Conservation (phyloP, 495 filamentous ascomycete genomes). For the Penicillium goetzii region DNA sequence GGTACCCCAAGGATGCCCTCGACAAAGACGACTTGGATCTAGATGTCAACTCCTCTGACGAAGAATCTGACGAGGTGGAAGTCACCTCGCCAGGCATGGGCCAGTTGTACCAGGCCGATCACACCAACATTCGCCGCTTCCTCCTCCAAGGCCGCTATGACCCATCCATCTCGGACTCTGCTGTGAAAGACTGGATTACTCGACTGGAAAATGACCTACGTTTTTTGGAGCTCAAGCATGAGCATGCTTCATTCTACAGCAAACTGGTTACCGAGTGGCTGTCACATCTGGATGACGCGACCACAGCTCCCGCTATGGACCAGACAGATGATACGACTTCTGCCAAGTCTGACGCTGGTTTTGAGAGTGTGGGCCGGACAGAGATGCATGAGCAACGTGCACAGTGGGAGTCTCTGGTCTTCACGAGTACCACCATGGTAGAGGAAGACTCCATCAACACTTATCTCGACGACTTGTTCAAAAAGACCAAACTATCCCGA, state of each 20-base stretch:
- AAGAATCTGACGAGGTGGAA: conserved; percentile 19
- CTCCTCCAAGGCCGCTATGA: conserved; percentile 61
- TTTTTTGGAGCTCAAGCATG: conserved; percentile 57
- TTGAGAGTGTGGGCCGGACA: conserved; percentile 46
- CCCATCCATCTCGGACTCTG: conserved; percentile 53
- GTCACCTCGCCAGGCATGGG: conserved; percentile 21
- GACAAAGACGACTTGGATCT: conserved; percentile 43
- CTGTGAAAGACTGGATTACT: conserved; percentile 51
- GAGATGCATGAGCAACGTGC: conserved; percentile 55
- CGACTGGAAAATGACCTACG: conserved; percentile 54
- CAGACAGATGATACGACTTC: conserved; percentile 18
- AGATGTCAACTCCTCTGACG: conserved; percentile 27
- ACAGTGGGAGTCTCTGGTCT: conserved; percentile 63
- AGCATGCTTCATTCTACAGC: conserved; percentile 65
- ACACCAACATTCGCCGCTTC: conserved; percentile 53
- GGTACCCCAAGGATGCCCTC: conserved; percentile 40
- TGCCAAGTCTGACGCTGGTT: conserved; percentile 18
- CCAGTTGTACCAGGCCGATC: conserved; percentile 27
- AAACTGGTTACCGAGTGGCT: conserved; percentile 68
- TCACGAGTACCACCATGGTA: conserved; percentile 49
- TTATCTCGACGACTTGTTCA: conserved; percentile 60
- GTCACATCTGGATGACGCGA: conserved; percentile 32
- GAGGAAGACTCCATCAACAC: conserved; percentile 47
- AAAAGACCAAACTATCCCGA: conserved; percentile 37
- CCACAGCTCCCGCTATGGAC: not conserved